Evolutionary conservation across 2,329 filamentous ascomycete genomes (phyloP).

Genomic region (Fusarium papillatum): DNA sequence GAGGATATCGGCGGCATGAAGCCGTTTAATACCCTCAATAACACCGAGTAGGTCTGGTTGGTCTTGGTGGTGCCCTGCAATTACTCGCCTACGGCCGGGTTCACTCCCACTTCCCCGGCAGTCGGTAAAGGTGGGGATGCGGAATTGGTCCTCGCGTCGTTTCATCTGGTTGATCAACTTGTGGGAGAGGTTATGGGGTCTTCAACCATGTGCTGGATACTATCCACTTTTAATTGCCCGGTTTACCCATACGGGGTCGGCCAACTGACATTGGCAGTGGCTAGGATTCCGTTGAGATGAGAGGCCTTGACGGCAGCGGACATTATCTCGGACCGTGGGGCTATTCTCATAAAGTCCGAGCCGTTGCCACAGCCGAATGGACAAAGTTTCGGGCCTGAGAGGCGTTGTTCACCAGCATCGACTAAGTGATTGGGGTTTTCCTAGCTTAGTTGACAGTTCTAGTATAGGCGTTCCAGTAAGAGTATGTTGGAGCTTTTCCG

Average conservation of each 20-base stretch:
- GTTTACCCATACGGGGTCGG: background rate
- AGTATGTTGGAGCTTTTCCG: constrained; percentile 51
- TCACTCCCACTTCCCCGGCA: background rate
- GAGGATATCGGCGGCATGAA: background rate
- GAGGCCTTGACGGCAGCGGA: background rate
- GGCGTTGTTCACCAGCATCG: background rate
- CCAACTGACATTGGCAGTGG: background rate
- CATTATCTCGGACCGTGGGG: background rate
- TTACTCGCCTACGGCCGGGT: background rate
- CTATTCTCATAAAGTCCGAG: background rate
- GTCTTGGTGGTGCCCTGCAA: background rate
- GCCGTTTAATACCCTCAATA: background rate
- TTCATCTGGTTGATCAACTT: background rate
- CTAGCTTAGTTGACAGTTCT: background rate
- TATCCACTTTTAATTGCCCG: background rate
- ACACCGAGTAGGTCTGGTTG: background rate
- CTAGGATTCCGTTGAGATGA: background rate
- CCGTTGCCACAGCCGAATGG: background rate
- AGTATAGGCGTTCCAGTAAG: constrained; percentile 59
- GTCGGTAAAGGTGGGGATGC: background rate
- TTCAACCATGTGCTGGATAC: background rate
- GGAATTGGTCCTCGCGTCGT: background rate
- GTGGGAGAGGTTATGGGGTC: background rate
- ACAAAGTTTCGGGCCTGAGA: background rate
- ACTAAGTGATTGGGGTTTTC: background rate